A percentile compares a stretch with the other conserved stretches of the same genome.
phyloP scores from a whole-genome alignment of 768 basidiomycete genomes.

The Rubroboletus satanas region DNA sequence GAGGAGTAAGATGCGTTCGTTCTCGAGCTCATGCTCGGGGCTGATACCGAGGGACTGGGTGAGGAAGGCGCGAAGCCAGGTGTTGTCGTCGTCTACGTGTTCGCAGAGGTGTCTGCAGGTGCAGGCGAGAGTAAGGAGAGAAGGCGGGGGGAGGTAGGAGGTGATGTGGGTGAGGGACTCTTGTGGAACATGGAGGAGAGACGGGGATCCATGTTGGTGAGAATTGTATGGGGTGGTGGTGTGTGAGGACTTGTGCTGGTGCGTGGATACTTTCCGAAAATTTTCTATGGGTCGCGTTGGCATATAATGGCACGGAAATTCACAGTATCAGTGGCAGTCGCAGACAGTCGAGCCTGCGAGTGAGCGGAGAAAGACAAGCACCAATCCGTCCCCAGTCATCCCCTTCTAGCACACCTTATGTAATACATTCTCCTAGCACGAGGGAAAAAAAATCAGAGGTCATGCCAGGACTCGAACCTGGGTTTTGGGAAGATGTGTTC shows the following conservation, averaged over 20 bases:
- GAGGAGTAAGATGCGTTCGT: conserved; percentile 47
- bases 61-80: conserved; percentile 74
- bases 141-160: conserved; percentile 61
- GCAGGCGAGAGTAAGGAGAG: conserved; percentile 53
- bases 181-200: conserved; percentile 51
- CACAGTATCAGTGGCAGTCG: conserved; percentile 15
- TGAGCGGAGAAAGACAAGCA: conserved; percentile 2
- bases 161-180: conserved; percentile 79
- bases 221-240: conserved; percentile 18
- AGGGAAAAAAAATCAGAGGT: conserved; percentile 6
- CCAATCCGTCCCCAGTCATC: neutral
- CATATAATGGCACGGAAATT: conserved; percentile 52
- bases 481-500: conserved; percentile 22
- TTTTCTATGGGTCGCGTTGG: conserved; percentile 49
- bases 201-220: conserved; percentile 49
- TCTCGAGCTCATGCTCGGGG: conserved; percentile 56
- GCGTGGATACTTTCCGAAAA: conserved; percentile 35
- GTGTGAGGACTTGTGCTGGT: conserved; percentile 28
- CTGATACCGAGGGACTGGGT: conserved; percentile 61
- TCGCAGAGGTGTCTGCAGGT: conserved; percentile 51
- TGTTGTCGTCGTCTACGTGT: conserved; percentile 74
- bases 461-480: conserved; percentile 28
- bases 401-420: neutral
- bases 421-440: neutral
- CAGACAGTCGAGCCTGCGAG: conserved; percentile 26